Conservation (phyloP, 306 rosid genomes). For the Dryas octopetala region DNA sequence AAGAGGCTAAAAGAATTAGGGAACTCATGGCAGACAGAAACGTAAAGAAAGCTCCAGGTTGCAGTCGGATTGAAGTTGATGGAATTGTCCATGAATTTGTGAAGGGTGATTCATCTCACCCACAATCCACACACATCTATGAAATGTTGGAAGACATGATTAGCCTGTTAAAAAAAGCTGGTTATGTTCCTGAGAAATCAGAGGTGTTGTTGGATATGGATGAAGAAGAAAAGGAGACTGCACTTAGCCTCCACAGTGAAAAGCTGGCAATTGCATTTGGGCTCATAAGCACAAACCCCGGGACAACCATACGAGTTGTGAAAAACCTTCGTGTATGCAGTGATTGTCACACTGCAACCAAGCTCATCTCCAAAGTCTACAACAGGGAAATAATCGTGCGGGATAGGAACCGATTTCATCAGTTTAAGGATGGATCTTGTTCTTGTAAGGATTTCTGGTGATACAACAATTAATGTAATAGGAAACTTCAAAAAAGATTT, state of each 20-base stretch:
- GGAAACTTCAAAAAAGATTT: background rate
- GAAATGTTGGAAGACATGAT: slow-evolving; percentile 30
- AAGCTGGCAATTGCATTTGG: slow-evolving; percentile 38
- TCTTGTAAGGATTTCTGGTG: slow-evolving; percentile 35
- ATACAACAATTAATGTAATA: background rate
- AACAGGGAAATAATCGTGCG: slow-evolving; percentile 21
- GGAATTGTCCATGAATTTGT: slow-evolving; percentile 28
- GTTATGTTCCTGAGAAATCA: slow-evolving; percentile 26
- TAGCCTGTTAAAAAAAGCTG: slow-evolving; percentile 20
- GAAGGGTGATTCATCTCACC: slow-evolving; percentile 26
- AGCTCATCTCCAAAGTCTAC: slow-evolving; percentile 27
- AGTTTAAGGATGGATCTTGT: slow-evolving; percentile 27
- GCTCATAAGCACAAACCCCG: slow-evolving; percentile 27
- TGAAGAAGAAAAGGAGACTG: slow-evolving; percentile 38
- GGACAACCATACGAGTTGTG: slow-evolving; percentile 27
- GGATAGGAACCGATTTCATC: slow-evolving; percentile 23
- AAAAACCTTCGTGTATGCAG: slow-evolving; percentile 30
- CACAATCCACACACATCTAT: slow-evolving; percentile 5
- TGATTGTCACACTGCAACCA: slow-evolving; percentile 32
- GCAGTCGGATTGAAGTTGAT: slow-evolving; percentile 29
- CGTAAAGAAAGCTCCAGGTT: slow-evolving; percentile 14
- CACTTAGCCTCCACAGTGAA: slow-evolving; percentile 31
- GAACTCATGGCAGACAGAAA: slow-evolving; percentile 24
- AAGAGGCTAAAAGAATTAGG: slow-evolving; percentile 19
- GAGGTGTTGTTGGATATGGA: slow-evolving; percentile 27